Conservation (phyloP, 1,139 yeast genomes). For the Ogataea hybrid region DNA sequence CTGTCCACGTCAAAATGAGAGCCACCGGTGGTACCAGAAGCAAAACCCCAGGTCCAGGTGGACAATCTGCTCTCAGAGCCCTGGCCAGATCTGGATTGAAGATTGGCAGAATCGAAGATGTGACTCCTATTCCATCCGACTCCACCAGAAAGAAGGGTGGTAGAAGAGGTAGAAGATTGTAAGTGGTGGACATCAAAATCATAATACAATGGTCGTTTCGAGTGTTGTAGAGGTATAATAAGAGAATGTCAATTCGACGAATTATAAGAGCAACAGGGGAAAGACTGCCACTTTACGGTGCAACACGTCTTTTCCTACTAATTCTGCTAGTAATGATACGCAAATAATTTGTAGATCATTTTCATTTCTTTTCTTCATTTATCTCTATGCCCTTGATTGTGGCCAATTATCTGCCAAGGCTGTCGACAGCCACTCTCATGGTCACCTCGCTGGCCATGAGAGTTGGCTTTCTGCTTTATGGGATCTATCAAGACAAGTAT, state of each 20-base stretch:
- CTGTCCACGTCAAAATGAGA: slow-evolving; percentile 99
- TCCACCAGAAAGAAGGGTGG: slow-evolving; percentile 99
- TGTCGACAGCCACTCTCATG: slow-evolving; percentile 19
- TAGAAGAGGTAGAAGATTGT: slow-evolving; percentile 99
- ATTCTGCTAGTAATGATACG: no score
- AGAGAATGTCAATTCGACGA: slow-evolving; percentile 5
- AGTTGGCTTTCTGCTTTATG: slow-evolving; percentile 70
- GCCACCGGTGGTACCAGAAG: slow-evolving; percentile 99
- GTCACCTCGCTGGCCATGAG: slow-evolving; percentile 34
- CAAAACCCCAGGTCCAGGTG: slow-evolving; percentile 99
- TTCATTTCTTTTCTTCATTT: background rate
- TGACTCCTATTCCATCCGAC: slow-evolving; percentile 99
- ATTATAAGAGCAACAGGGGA: background rate
- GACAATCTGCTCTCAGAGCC: slow-evolving; percentile 99
- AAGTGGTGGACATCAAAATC: slow-evolving; percentile 31
- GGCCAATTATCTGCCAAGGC: slow-evolving; percentile 5
- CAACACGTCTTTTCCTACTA: no score
- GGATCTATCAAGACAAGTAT: slow-evolving; percentile 79
- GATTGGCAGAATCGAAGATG: slow-evolving; percentile 99
- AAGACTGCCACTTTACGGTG: background rate
- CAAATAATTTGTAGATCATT: no score
- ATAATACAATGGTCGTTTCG: slow-evolving; percentile 9
- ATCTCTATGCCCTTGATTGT: slow-evolving; percentile 12
- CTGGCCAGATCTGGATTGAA: slow-evolving; percentile 99
- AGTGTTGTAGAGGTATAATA: slow-evolving; percentile 15